Base-by-base conservation (phyloP, 2,329 filamentous ascomycete species). In the Fusarium sp. region DNA sequence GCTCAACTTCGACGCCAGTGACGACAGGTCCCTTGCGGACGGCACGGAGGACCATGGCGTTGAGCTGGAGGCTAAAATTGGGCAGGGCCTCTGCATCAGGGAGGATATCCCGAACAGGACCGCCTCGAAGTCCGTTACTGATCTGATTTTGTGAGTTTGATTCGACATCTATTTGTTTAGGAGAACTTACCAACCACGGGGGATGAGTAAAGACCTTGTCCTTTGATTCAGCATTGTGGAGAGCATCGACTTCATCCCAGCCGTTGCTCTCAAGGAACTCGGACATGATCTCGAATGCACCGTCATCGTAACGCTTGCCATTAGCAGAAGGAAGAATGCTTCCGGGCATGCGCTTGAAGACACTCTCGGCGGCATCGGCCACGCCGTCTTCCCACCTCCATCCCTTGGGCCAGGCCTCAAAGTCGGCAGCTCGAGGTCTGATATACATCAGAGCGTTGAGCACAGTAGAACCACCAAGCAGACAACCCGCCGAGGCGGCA, bases 391-490 rank as follows among this genome's bases (percentile, higher is more conserved):
- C 69, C 94, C 92, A 30, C 82, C 78, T 90, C 93, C 93, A 95
- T 27, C 91, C 92, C 5, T 82, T 76, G 0, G 93, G 93, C 83
- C 93, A 95, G 78, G 91, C 91, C 78, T 88, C 86, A 79, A 94
- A 91, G 86, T 92, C 94, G 78, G 94, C 92, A 14, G 84, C 80
- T 5, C 88, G 85, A 63, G 91, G 89, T 0, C 92, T 87, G 84
- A 90, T 90, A 89, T 89, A 92, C 90, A 91, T 93, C 22, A 93
- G 84, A 22, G 90, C 91, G 60, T 91, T 89, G 73, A 93, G 92
- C 77, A 93, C 85, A 37, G 90, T 90, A 35, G 89, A 88, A 14
- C 90, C 90, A 66, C 92, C 92, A 47, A 94, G 87, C 58, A 93
- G 85, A 72, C 92, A 94, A 12, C 91, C 92, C 5, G 91, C 76